Conservation (phyloP, 2,329 filamentous ascomycete genomes). For the Paecilomyces fulvus region DNA sequence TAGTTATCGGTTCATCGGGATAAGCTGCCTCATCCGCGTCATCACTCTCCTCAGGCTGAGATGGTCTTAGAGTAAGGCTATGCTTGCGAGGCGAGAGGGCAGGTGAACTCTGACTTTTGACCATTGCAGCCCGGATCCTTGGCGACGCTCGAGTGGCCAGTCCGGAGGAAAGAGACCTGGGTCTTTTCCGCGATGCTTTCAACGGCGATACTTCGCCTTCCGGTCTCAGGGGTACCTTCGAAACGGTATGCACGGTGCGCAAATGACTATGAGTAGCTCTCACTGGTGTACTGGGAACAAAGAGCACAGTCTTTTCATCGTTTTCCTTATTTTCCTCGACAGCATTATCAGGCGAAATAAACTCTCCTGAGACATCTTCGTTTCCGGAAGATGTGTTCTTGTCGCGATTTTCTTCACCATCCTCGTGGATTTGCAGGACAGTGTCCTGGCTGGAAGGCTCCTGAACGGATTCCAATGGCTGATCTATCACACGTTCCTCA, state of each 20-base stretch:
- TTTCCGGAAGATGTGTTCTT: not conserved
- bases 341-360: not conserved
- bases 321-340: constrained; percentile 23
- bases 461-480: not conserved
- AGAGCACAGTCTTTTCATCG: constrained; percentile 6
- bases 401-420: not conserved
- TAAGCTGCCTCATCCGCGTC: not conserved
- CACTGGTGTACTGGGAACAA: constrained; percentile 48
- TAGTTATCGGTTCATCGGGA: not conserved
- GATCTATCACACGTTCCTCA: not conserved
- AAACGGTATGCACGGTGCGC: constrained; percentile 60
- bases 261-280: constrained; percentile 39
- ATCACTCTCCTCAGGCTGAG: not conserved
- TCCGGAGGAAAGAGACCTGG: constrained; percentile 45
- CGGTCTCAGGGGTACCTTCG: constrained; percentile 66
- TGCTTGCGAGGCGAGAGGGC: constrained; percentile 20
- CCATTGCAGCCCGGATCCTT: constrained; percentile 14
- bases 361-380: not conserved
- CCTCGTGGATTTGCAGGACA: not conserved
- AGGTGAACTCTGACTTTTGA: constrained; percentile 12
- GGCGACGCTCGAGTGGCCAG: constrained; percentile 27
- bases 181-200: constrained; percentile 38
- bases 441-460: not conserved
- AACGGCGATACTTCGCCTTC: constrained; percentile 46
- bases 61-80: not conserved